Conservation (phyloP, 495 filamentous ascomycete genomes). For the Neurospora sp. region DNA sequence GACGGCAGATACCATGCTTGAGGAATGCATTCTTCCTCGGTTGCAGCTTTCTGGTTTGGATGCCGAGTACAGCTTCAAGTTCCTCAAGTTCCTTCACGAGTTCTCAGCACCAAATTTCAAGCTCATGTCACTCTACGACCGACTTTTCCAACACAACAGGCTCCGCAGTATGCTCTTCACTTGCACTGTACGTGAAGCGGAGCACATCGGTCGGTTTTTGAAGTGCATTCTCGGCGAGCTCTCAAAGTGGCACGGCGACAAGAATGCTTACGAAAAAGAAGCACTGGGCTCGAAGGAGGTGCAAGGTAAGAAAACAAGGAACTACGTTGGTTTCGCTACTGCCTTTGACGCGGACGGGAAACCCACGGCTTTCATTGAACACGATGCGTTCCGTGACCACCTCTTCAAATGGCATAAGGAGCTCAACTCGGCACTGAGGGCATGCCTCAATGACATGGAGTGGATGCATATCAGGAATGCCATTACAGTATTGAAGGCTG, state of each 20-base stretch:
- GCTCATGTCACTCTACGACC: conserved; percentile 73
- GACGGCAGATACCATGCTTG: conserved; percentile 65
- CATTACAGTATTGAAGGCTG: conserved; percentile 76
- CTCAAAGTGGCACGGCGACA: conserved; percentile 71
- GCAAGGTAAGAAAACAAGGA: conserved; percentile 24
- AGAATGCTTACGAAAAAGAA: conserved; percentile 65
- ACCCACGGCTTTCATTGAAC: conserved; percentile 58
- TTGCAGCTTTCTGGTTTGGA: conserved; percentile 75
- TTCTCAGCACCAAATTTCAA: conserved; percentile 77
- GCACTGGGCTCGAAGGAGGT: conserved; percentile 43
- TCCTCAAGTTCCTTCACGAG: conserved; percentile 77
- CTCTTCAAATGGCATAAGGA: conserved; percentile 85
- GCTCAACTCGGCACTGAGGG: conserved; percentile 62
- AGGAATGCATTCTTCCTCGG: conserved; percentile 84
- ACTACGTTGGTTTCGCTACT: conserved; percentile 46
- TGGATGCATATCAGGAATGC: conserved; percentile 98
- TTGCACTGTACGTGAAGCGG: conserved; percentile 80
- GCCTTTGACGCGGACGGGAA: conserved; percentile 55
- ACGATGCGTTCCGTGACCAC: conserved; percentile 74
- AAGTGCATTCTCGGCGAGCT: conserved; percentile 71
- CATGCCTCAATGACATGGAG: conserved; percentile 67
- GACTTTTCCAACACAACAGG: conserved; percentile 70
- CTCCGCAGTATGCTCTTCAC: conserved; percentile 73
- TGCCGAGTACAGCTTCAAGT: conserved; percentile 73
- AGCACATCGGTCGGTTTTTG: conserved; percentile 82